phyloP scores from a whole-genome alignment of 2,329 filamentous ascomycete genomes.

The Microcyclospora tardicrescens region DNA sequence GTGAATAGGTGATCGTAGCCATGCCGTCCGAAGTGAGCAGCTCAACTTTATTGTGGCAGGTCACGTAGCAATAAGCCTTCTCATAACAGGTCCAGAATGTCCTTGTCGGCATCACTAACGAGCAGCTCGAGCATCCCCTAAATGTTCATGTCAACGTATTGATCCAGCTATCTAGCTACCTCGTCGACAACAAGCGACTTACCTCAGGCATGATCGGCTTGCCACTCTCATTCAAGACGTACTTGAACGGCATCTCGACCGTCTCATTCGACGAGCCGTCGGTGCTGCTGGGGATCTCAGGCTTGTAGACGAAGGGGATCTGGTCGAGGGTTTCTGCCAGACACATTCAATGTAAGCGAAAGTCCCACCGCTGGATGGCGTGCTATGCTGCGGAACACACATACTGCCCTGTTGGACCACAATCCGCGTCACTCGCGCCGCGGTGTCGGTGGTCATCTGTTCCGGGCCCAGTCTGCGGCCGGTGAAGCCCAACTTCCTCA shows the following conservation, averaged over 20 bases:
- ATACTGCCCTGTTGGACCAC: slow-evolving; percentile 73
- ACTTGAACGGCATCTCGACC: slow-evolving; percentile 96
- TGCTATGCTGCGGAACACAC: slow-evolving; percentile 14
- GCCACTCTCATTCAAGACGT: slow-evolving; percentile 59
- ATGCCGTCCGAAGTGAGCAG: too few relatives aligned
- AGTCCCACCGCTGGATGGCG: too few relatives aligned
- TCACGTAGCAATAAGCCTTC: too few relatives aligned
- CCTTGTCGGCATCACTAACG: slow-evolving; percentile 84
- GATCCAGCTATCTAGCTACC: slow-evolving; percentile 1
- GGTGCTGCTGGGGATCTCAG: slow-evolving; percentile 54
- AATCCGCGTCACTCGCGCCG: slow-evolving; percentile 81
- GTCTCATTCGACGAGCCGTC: slow-evolving; percentile 59
- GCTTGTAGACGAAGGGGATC: slow-evolving; percentile 73
- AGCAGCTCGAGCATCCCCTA: slow-evolving; percentile 94
- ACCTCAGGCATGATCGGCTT: slow-evolving; percentile 87
- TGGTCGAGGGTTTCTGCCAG: slow-evolving; percentile 58
- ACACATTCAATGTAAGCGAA: neutral
- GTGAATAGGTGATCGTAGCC: too few relatives aligned
- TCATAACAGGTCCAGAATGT: slow-evolving; percentile 65
- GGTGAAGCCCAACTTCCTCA: slow-evolving; percentile 83
- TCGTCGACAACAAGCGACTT: slow-evolving; percentile 12
- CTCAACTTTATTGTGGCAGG: too few relatives aligned
- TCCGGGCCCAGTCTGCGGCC: slow-evolving; percentile 78
- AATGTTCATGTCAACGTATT: slow-evolving; percentile 11
- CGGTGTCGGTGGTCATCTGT: slow-evolving; percentile 98